These are phyloP conservation scores for Serpula lacrymans DNA, from an alignment of 768 basidiomycete species.

Conservation along the genomic window DNA sequence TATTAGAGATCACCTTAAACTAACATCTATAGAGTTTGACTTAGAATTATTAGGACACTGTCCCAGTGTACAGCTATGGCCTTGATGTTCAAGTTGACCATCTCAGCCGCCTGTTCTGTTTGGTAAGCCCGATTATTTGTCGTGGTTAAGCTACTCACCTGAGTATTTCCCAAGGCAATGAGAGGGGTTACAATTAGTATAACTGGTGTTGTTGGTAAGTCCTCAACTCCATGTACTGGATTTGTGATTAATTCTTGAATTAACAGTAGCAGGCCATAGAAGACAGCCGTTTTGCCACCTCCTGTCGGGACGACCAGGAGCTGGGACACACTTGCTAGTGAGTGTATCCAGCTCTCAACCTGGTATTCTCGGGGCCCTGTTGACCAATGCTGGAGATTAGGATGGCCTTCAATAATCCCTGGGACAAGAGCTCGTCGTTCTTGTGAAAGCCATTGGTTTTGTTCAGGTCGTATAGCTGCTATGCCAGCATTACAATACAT, in stretches of 20 bases:
- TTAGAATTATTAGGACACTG: too few species aligned
- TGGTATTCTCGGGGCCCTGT: conserved; percentile 1
- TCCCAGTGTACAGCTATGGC: too few species aligned
- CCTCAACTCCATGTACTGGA: not conserved
- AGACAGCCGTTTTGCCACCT: conserved; percentile 2
- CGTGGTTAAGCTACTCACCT: too few species aligned
- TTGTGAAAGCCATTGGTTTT: too few species aligned
- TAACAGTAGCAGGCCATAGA: conserved; percentile 1
- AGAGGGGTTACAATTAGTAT: conserved; percentile 1
- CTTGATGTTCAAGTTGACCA: too few species aligned
- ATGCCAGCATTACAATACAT: too few species aligned
- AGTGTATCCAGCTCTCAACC: conserved; percentile 1
- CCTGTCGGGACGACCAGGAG: conserved; percentile 3
- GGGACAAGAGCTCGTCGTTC: too few species aligned
- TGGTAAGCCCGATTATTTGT: too few species aligned
- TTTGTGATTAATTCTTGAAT: not conserved
- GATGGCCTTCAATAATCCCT: not conserved
- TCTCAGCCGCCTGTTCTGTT: too few species aligned
- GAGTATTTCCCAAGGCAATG: conserved; percentile 1
- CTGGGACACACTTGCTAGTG: conserved; percentile 1
- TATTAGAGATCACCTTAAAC: too few species aligned
- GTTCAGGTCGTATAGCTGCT: too few species aligned
- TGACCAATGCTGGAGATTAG: not conserved
- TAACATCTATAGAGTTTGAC: too few species aligned
- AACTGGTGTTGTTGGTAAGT: conserved; percentile 1